A percentile compares a stretch with the other conserved stretches of the same genome.
phyloP scores from a whole-genome alignment of 2,329 filamentous ascomycete species.

The Fusarium praegraminearum region DNA sequence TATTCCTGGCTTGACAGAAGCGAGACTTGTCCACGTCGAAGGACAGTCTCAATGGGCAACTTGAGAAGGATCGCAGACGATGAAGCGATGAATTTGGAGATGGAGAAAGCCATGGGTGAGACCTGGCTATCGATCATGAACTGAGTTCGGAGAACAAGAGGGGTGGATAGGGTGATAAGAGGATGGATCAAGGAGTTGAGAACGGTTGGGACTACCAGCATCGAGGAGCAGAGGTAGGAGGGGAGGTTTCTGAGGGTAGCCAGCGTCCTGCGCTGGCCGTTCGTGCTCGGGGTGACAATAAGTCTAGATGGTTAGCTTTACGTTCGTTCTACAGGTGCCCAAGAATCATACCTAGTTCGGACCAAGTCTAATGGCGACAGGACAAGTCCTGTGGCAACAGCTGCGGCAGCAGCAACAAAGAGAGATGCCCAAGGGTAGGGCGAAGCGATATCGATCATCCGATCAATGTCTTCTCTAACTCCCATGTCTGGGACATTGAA shows the following conservation, averaged over 20 bases:
- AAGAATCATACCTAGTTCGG: conserved; percentile 70
- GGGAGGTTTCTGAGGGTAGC: conserved; percentile 82
- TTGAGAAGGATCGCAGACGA: conserved; percentile 85
- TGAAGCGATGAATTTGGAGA: conserved; percentile 85
- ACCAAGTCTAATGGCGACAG: conserved; percentile 91
- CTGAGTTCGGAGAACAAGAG: conserved; percentile 86
- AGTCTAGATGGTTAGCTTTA: conserved; percentile 66
- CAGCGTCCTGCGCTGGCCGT: conserved; percentile 80
- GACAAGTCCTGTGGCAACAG: conserved; percentile 79
- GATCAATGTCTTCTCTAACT: conserved; percentile 80
- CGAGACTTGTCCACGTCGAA: conserved; percentile 87
- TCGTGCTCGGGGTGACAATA: conserved; percentile 83
- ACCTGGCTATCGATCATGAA: conserved; percentile 84
- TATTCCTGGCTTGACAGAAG: conserved; percentile 70
- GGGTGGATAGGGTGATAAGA: conserved; percentile 83
- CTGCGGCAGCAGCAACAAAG: conserved; percentile 74
- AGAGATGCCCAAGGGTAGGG: conserved; percentile 86
- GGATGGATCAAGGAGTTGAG: conserved; percentile 88
- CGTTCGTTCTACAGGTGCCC: background rate
- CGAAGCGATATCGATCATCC: conserved; percentile 77
- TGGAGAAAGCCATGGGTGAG: conserved; percentile 83
- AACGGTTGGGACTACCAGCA: conserved; percentile 84
- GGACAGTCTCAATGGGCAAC: conserved; percentile 90
- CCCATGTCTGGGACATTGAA: conserved; percentile 90
- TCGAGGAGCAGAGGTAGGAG: conserved; percentile 77